A percentile compares a stretch with the other conserved stretches of the same genome.
Evolutionary conservation across 2,329 filamentous ascomycete genomes (phyloP).

Genomic region (Coniochaeta pulveracea): DNA sequence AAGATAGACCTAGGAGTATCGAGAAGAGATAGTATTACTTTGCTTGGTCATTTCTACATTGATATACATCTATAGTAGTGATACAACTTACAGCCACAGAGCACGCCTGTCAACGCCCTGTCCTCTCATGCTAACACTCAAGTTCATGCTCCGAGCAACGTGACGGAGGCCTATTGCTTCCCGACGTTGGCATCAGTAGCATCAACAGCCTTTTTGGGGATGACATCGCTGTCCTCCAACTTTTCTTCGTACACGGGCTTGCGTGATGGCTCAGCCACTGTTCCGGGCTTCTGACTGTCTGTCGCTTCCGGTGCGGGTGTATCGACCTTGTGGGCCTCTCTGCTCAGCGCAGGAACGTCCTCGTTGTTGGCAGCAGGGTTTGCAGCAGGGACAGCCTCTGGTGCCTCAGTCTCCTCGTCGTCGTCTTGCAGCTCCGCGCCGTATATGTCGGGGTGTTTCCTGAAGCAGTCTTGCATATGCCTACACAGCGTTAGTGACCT

Average conservation of each 20-base stretch:
- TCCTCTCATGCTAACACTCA: too few species aligned
- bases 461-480: conserved; percentile 96
- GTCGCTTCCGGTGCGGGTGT: too few species aligned
- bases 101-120: too few species aligned
- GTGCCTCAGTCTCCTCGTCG: conserved; percentile 27
- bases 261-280: background rate
- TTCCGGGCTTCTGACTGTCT: background rate
- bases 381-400: conserved; percentile 17
- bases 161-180: too few species aligned
- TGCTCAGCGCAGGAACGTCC: background rate
- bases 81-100: too few species aligned
- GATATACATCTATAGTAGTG: too few species aligned
- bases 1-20: too few species aligned
- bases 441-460: conserved; percentile 84
- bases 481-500: conserved; percentile 31
- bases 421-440: conserved; percentile 79
- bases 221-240: conserved; percentile 5
- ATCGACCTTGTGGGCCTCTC: background rate
- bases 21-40: too few species aligned
- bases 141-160: too few species aligned
- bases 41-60: too few species aligned
- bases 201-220: conserved; percentile 17
- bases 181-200: conserved; percentile 19
- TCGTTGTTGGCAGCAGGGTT: conserved; percentile 10
- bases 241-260: background rate